A percentile compares a stretch with the other conserved stretches of the same genome.
These are phyloP conservation scores for Pythium utonaiense DNA, from an alignment of 352 stramenopile genomes.

Conservation along the genomic window DNA sequence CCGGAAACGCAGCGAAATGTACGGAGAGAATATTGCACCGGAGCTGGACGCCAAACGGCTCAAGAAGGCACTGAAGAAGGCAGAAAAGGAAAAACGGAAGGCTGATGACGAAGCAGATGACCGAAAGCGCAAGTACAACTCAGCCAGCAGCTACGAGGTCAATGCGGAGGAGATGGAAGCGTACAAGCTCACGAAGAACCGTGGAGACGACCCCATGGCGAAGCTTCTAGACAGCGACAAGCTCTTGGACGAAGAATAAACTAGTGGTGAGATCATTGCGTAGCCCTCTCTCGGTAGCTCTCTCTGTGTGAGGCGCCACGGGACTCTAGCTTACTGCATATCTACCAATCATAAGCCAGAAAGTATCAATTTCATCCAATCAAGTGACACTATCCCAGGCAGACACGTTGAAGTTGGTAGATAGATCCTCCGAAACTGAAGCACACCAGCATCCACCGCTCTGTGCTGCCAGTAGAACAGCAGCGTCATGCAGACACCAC, in stretches of 20 bases:
- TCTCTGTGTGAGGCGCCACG: too few species aligned
- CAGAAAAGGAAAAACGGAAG: conserved; percentile 61
- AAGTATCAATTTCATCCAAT: too few species aligned
- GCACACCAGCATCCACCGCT: too few species aligned
- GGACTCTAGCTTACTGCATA: too few species aligned
- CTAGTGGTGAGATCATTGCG: background rate
- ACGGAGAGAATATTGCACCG: conserved; percentile 84
- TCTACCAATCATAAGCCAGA: too few species aligned
- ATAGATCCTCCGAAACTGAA: too few species aligned
- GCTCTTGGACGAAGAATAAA: conserved; percentile 35
- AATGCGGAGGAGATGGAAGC: conserved; percentile 96
- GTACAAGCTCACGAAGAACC: conserved; percentile 90
- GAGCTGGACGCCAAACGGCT: conserved; percentile 82
- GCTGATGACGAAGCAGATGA: conserved; percentile 44
- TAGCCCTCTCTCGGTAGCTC: too few species aligned
- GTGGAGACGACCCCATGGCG: conserved; percentile 92
- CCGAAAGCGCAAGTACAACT: conserved; percentile 95
- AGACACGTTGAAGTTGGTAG: too few species aligned
- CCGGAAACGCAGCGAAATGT: conserved; percentile 80
- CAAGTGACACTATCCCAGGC: too few species aligned
- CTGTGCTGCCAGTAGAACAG: too few species aligned
- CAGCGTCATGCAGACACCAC: too few species aligned
- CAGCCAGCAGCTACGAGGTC: conserved; percentile 84
- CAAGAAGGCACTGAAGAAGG: conserved; percentile 79
- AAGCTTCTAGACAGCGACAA: conserved; percentile 72